Conservation (phyloP, 805 yeast species). For the Saturnispora sekii region DNA sequence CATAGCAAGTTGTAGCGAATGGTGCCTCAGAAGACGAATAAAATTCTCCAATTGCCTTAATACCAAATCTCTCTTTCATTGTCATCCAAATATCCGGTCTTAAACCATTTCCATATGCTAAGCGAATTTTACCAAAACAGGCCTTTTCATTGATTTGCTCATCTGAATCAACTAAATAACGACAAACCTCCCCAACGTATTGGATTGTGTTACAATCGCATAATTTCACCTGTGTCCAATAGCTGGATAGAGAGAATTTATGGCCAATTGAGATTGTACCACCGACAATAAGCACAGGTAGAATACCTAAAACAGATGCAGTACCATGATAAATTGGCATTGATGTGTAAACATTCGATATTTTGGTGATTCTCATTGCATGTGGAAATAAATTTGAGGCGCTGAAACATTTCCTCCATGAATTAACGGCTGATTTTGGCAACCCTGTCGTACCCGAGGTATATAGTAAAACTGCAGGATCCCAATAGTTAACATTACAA, state of each 20-base stretch:
- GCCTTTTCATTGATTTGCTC: constrained; percentile 18
- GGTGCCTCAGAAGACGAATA: constrained; percentile 94
- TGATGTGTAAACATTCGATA: constrained; percentile 66
- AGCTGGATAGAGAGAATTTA: constrained; percentile 73
- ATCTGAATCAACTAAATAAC: constrained; percentile 55
- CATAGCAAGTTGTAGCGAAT: constrained; percentile 73
- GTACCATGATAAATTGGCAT: constrained; percentile 97
- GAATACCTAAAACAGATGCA: constrained; percentile 76
- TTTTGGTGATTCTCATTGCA: constrained; percentile 47
- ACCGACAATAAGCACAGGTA: constrained; percentile 52
- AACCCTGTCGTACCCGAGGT: constrained; percentile 94
- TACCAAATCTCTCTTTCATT: constrained; percentile 68
- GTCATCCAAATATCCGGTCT: constrained; percentile 81
- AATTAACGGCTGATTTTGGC: constrained; percentile 88
- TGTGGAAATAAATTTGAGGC: constrained; percentile 64
- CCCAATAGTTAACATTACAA: constrained; percentile 44
- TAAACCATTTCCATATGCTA: constrained; percentile 87
- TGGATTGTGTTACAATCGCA: constrained; percentile 72
- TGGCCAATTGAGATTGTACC: constrained; percentile 70
- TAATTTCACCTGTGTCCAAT: constrained; percentile 81
- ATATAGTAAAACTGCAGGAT: constrained; percentile 65
- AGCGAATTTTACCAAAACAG: constrained; percentile 32
- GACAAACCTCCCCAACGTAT: constrained; percentile 91
- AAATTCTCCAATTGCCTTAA: constrained; percentile 75
- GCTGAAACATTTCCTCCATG: constrained; percentile 76